Evolutionary conservation across 495 filamentous ascomycete species (phyloP).

Genomic region (Baudoinia panamericana): DNA sequence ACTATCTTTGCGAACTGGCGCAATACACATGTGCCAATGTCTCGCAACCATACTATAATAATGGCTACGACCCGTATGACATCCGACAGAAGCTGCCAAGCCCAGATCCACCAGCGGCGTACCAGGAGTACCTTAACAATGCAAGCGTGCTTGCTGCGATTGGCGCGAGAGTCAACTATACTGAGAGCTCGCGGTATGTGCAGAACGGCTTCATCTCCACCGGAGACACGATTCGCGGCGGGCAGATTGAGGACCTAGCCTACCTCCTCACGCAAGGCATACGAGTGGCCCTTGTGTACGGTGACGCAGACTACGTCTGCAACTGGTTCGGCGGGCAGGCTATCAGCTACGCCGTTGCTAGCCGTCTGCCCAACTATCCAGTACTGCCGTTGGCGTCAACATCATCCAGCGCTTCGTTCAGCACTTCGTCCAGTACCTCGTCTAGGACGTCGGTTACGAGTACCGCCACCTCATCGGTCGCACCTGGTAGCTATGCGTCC

Average conservation of each 20-base stretch:
- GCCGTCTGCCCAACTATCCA: slow-evolving; percentile 1
- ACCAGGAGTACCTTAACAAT: slow-evolving; percentile 28
- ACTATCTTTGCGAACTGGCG: slow-evolving; percentile 22
- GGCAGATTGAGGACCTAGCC: slow-evolving; percentile 22
- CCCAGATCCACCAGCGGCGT: slow-evolving; percentile 24
- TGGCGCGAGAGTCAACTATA: slow-evolving; percentile 28
- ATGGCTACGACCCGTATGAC: slow-evolving; percentile 24
- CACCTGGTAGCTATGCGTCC: slow-evolving; percentile 36
- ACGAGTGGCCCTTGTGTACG: slow-evolving; percentile 28
- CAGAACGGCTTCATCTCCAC: slow-evolving; percentile 19
- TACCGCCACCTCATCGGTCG: too few species aligned
- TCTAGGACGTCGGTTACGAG: background rate
- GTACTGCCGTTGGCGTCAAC: background rate
- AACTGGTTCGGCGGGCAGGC: slow-evolving; percentile 32
- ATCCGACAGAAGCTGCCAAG: slow-evolving; percentile 20
- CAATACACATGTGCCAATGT: slow-evolving; percentile 14
- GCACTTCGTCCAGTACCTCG: background rate
- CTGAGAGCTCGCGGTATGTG: slow-evolving; percentile 22
- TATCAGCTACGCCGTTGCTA: slow-evolving; percentile 24
- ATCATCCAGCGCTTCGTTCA: background rate
- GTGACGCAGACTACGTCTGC: slow-evolving; percentile 30
- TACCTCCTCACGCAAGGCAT: slow-evolving; percentile 24
- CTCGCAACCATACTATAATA: background rate
- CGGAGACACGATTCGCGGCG: slow-evolving; percentile 26
- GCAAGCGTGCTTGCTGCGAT: slow-evolving; percentile 26